A percentile compares a stretch with the other conserved stretches of the same genome.
phyloP scores from a whole-genome alignment of 495 filamentous ascomycete species.

The Aspergillus baeticus region DNA sequence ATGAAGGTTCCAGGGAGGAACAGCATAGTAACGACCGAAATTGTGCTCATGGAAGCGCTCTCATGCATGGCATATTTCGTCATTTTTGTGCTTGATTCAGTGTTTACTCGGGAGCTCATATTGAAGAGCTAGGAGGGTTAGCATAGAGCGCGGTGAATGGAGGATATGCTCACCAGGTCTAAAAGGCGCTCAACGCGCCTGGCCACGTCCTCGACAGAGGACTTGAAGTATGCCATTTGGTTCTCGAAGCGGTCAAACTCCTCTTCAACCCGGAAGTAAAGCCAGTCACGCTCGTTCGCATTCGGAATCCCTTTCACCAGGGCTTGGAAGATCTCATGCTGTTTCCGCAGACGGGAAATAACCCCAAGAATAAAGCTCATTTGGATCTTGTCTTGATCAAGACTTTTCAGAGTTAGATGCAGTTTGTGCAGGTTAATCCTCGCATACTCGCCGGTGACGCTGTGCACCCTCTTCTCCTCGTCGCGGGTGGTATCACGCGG shows the following conservation, averaged over 20 bases:
- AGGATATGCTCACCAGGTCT: not conserved
- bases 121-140: conserved; percentile 3
- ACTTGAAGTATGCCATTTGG: conserved; percentile 14
- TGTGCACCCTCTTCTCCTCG: conserved; percentile 5
- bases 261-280: conserved; percentile 12
- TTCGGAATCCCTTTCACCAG: not conserved
- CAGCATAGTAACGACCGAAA: conserved; percentile 12
- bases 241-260: conserved; percentile 14
- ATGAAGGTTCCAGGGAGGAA: conserved; percentile 12
- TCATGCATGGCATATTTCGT: conserved; percentile 14
- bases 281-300: conserved; percentile 4
- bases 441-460: conserved; percentile 1
- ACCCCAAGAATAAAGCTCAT: conserved; percentile 12
- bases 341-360: conserved; percentile 9
- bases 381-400: conserved; percentile 14
- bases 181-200: conserved; percentile 6
- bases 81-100: conserved; percentile 12
- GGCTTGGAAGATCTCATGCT: conserved; percentile 10
- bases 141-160: not conserved
- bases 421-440: conserved; percentile 8
- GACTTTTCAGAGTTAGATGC: conserved; percentile 9
- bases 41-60: conserved; percentile 11
- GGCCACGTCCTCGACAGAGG: conserved; percentile 11
- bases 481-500: conserved; percentile 13
- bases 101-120: conserved; percentile 12